Base-by-base conservation (phyloP, 257 asterid species). In the Primulina huaijiensis region DNA sequence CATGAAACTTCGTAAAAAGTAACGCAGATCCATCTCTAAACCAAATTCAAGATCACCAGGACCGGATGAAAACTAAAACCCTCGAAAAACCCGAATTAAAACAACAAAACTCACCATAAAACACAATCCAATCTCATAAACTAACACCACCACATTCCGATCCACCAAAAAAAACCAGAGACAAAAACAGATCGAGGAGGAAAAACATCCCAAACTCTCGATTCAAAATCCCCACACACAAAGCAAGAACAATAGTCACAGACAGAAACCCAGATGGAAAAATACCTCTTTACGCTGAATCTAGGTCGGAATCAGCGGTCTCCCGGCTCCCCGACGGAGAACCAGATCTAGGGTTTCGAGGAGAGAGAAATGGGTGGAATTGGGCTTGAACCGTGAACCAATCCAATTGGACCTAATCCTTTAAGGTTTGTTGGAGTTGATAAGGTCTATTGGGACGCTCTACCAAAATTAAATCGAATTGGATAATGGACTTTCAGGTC, bases 401-500 rank as follows among this genome's bases (percentile, higher is more conserved):
- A 69, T 60, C 74, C 27, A 82, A 86, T 77, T 92, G 97, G 97
- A 88, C 97, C 86, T 77, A 62, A 62, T 34, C 3, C 75, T 70
- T 79, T 78, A 73, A 79, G 80, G 76, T 65, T 76, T 21, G 66
- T 31, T 34, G 63, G 74, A 19, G 17, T 64, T 38, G 89, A 82
- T 82, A 79, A 83, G 84, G 87, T 79, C 68, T 76, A 66, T 71
- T 72, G 72, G 80, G 71, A 21, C 73, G 60, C 62, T 23, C 25
- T 55, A 58, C 65, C 62, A 70, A 62, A 74, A 73, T 72, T 76
- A 82, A 85, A 86, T 68, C 62, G 83, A 61, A 87, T 80, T 89
- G 95, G 93, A 87, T 87, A 50, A 75, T 88, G 97, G 94, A 86
- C 94, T 89, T 83, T 85, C 69, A 87, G 86, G 95, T 87, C 96